Evolutionary conservation across 768 basidiomycete species (phyloP).

Genomic region (Paxillus ammoniavirescens): DNA sequence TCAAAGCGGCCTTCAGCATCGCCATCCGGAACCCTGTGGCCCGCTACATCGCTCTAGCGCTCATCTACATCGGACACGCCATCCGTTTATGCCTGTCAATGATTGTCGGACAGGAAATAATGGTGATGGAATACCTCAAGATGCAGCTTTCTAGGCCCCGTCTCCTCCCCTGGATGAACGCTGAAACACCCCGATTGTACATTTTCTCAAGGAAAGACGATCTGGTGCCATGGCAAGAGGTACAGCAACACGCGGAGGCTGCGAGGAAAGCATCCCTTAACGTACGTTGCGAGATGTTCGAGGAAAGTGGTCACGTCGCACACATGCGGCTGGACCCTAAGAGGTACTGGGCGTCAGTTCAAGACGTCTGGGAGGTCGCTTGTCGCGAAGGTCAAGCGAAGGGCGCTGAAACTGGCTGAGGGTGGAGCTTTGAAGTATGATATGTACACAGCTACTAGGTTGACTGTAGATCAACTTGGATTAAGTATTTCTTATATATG

Average conservation of each 20-base stretch:
- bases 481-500: too few relatives aligned
- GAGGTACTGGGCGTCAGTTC: conserved; percentile 26
- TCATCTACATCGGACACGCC: conserved; percentile 16
- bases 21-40: conserved; percentile 20
- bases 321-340: conserved; percentile 32
- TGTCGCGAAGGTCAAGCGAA: conserved; percentile 2
- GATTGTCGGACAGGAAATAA: conserved; percentile 18
- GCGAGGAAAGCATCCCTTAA: conserved; percentile 25
- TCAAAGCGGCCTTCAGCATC: conserved; percentile 21
- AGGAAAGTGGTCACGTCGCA: conserved; percentile 35
- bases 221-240: conserved; percentile 27
- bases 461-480: neutral
- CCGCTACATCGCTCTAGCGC: conserved; percentile 8
- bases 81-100: conserved; percentile 7
- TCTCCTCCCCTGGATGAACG: conserved; percentile 32
- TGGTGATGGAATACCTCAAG: conserved; percentile 3
- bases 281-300: conserved; percentile 29
- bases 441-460: neutral
- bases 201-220: conserved; percentile 33
- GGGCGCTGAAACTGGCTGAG: neutral
- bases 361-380: conserved; percentile 20
- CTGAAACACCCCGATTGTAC: conserved; percentile 34
- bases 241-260: conserved; percentile 24
- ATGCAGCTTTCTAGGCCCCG: conserved; percentile 17
- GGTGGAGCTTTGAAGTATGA: neutral